Evolutionary conservation across 495 filamentous ascomycete species (phyloP).

Genomic region (Aspergillus heteromorphus): DNA sequence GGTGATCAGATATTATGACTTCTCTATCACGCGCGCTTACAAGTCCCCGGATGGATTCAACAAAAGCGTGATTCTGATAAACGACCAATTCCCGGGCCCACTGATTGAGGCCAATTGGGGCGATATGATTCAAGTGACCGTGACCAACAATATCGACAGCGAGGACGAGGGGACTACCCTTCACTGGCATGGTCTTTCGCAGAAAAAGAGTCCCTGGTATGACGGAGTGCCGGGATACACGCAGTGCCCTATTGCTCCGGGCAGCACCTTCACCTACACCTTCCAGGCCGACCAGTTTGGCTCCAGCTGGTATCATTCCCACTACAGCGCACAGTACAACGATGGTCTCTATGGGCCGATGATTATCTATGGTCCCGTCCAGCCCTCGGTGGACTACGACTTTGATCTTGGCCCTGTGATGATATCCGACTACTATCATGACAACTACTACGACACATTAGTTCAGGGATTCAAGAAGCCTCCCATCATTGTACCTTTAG

Average conservation of each 20-base stretch:
- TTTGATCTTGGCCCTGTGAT: conserved; percentile 52
- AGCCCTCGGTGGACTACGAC: conserved; percentile 58
- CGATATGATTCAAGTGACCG: background rate
- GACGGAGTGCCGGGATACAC: conserved; percentile 63
- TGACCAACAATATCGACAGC: no score
- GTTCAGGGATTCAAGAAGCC: no score
- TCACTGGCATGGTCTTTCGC: conserved; percentile 45
- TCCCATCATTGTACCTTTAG: no score
- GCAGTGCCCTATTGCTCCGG: conserved; percentile 61
- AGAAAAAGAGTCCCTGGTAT: conserved; percentile 32
- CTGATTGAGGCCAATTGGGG: background rate
- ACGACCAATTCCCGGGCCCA: background rate
- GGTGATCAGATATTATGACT: background rate
- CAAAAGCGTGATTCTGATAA: background rate
- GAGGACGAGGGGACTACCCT: conserved; percentile 48
- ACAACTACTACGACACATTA: background rate
- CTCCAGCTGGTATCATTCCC: conserved; percentile 73
- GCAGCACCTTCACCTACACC: conserved; percentile 59
- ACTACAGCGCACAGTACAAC: conserved; percentile 55
- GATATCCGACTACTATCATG: conserved; percentile 41
- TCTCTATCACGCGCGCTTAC: background rate
- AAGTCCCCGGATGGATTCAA: background rate
- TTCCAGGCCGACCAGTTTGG: conserved; percentile 66
- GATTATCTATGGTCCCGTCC: conserved; percentile 33
- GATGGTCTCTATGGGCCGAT: conserved; percentile 21